These are phyloP conservation scores for Vaccinium myrtillus DNA, from an alignment of 148 eudicot species.

Conservation along the genomic window DNA sequence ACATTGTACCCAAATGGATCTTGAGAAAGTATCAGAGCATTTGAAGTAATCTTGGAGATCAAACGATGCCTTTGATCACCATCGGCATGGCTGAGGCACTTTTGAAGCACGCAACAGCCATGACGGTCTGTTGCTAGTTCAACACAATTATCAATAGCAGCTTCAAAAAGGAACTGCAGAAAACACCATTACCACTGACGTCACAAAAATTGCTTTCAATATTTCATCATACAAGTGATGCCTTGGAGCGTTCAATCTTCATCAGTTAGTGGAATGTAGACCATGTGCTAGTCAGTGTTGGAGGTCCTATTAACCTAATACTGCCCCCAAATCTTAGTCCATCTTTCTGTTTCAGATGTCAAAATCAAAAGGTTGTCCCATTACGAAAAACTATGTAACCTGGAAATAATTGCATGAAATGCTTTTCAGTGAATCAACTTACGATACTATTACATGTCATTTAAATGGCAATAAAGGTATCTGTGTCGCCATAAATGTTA, in stretches of 20 bases:
- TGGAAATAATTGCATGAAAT: not conserved
- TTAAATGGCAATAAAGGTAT: not conserved
- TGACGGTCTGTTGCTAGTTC: conserved; percentile 44
- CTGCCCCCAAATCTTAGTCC: not conserved
- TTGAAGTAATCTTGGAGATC: conserved; percentile 31
- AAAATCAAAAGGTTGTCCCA: not conserved
- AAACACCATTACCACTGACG: not conserved
- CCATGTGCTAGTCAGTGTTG: not conserved
- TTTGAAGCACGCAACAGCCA: conserved; percentile 42
- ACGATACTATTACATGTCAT: not conserved
- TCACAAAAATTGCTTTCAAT: not conserved
- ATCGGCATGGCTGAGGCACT: conserved; percentile 34
- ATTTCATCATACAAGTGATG: not conserved
- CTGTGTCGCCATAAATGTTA: not conserved
- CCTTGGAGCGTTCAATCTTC: not conserved
- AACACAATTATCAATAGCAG: conserved; percentile 33
- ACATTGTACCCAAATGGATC: conserved; percentile 36
- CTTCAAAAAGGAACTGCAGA: conserved; percentile 41
- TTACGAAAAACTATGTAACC: not conserved
- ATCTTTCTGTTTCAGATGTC: not conserved
- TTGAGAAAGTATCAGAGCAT: conserved; percentile 39
- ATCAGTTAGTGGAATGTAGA: not conserved
- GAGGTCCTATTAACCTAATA: not conserved
- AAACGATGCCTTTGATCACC: conserved; percentile 31
- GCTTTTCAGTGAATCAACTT: not conserved